Evolutionary conservation across 208 protist genomes (phyloP).

Genomic region (Leishmania gerbilli): DNA sequence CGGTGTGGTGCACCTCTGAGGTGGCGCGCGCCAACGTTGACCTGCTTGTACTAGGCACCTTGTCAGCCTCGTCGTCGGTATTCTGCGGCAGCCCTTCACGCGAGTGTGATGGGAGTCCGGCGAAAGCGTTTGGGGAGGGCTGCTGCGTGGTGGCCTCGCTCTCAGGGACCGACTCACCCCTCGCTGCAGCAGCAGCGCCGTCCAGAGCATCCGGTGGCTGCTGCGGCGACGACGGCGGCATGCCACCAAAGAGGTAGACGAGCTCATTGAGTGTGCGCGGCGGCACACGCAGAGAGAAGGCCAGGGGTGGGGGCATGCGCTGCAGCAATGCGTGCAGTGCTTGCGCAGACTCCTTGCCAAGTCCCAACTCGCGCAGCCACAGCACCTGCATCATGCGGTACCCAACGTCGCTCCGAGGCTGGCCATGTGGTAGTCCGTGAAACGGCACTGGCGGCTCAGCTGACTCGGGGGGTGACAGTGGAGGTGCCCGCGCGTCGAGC

Average conservation of each 20-base stretch:
- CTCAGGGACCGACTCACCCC: not conserved
- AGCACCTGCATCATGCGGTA: conserved; percentile 75
- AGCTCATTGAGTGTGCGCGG: conserved; percentile 51
- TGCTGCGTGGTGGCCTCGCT: not conserved
- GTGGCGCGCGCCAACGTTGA: not conserved
- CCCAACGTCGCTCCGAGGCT: conserved; percentile 34
- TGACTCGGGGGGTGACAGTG: conserved; percentile 8
- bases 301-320: conserved; percentile 31
- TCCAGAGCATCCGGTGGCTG: conserved; percentile 1
- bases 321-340: conserved; percentile 24
- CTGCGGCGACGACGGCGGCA: conserved; percentile 16
- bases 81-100: not conserved
- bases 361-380: conserved; percentile 72
- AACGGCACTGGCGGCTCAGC: conserved; percentile 22
- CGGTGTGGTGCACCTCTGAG: not conserved
- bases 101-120: not conserved
- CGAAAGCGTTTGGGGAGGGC: not conserved
- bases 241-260: conserved; percentile 39
- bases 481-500: conserved; percentile 35
- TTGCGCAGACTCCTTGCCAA: conserved; percentile 34
- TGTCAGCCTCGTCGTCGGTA: not conserved
- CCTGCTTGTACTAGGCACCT: not conserved
- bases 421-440: conserved; percentile 51
- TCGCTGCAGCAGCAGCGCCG: not conserved
- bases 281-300: conserved; percentile 29